phyloP scores from a whole-genome alignment of 805 yeast genomes.

The Wickerhamiella nectarea region DNA sequence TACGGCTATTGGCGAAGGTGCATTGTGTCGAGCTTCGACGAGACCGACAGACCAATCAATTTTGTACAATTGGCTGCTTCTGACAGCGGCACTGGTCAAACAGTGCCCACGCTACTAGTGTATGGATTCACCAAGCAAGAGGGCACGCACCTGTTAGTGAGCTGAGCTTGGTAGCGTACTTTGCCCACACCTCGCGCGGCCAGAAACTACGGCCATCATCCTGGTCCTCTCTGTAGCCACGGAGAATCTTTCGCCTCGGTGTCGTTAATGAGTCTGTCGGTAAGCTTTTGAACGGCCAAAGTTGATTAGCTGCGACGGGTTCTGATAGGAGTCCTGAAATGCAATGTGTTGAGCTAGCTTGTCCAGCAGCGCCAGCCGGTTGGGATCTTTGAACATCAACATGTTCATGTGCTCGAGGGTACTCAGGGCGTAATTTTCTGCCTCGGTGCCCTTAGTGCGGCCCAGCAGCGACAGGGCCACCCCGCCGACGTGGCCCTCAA shows the following conservation, averaged over 20 bases:
- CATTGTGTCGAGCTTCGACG: not conserved
- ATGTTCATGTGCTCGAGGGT: slow-evolving; percentile 55
- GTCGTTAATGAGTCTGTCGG: slow-evolving; percentile 66
- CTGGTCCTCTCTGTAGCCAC: too few species aligned
- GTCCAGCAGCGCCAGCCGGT: slow-evolving; percentile 46
- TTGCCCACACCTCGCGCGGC: too few species aligned
- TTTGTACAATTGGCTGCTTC: not conserved
- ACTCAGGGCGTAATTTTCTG: slow-evolving; percentile 45
- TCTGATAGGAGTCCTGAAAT: slow-evolving; percentile 34
- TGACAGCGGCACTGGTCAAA: too few species aligned
- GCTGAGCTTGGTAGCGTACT: too few species aligned
- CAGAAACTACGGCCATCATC: too few species aligned
- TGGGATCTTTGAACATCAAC: slow-evolving; percentile 28
- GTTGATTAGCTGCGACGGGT: slow-evolving; percentile 39
- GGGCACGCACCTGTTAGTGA: too few species aligned
- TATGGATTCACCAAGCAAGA: too few species aligned
- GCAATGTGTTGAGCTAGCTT: slow-evolving; percentile 44
- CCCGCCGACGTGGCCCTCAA: slow-evolving; percentile 23
- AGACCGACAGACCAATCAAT: not conserved
- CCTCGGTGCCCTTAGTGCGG: slow-evolving; percentile 39
- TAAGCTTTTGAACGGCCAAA: slow-evolving; percentile 61
- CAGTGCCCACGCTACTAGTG: too few species aligned
- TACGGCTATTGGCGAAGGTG: not conserved
- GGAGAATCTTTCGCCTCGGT: too few species aligned
- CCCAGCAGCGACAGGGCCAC: slow-evolving; percentile 62